A percentile compares a stretch with the other conserved stretches of the same genome.
phyloP scores from a whole-genome alignment of 1,139 yeast genomes.

The Debaryomyces sp. region DNA sequence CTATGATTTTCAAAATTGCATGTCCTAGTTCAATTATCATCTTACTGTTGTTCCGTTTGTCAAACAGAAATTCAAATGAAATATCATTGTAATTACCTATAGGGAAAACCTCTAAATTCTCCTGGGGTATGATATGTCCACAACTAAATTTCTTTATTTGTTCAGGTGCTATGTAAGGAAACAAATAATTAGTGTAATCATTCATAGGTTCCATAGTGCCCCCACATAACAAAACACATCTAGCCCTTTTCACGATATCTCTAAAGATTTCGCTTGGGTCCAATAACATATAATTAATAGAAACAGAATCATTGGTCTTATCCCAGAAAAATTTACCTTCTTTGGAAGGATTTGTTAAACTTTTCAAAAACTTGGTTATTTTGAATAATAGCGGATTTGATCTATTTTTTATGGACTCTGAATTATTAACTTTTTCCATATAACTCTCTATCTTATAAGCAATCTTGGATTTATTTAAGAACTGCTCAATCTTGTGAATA shows the following conservation, averaged over 20 bases:
- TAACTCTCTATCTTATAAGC: conserved; percentile 85
- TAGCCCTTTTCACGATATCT: conserved; percentile 65
- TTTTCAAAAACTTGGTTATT: conserved; percentile 63
- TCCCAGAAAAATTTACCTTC: conserved; percentile 86
- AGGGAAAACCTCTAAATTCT: conserved; percentile 65
- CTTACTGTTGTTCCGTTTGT: conserved; percentile 50
- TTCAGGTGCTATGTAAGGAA: conserved; percentile 54
- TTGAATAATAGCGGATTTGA: conserved; percentile 67
- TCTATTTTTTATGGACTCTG: conserved; percentile 12
- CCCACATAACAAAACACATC: conserved; percentile 82
- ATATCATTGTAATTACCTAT: conserved; percentile 29
- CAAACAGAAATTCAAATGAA: conserved; percentile 69
- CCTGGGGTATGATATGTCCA: conserved; percentile 81
- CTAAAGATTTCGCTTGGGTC: conserved; percentile 79
- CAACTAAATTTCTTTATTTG: conserved; percentile 65
- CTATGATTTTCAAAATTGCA: conserved; percentile 44
- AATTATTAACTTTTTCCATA: conserved; percentile 40
- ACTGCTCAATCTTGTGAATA: conserved; percentile 65
- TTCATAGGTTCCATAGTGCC: conserved; percentile 94
- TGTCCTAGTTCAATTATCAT: conserved; percentile 59
- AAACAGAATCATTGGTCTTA: conserved; percentile 25
- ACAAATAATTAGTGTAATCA: conserved; percentile 66
- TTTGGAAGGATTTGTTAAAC: conserved; percentile 70
- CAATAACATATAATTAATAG: conserved; percentile 69
- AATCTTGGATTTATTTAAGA: conserved; percentile 67